Evolutionary conservation across 352 stramenopile species (phyloP), one percentile per base, ranked within the genome.

Genomic region (Globisporangium barbulae): DNA sequence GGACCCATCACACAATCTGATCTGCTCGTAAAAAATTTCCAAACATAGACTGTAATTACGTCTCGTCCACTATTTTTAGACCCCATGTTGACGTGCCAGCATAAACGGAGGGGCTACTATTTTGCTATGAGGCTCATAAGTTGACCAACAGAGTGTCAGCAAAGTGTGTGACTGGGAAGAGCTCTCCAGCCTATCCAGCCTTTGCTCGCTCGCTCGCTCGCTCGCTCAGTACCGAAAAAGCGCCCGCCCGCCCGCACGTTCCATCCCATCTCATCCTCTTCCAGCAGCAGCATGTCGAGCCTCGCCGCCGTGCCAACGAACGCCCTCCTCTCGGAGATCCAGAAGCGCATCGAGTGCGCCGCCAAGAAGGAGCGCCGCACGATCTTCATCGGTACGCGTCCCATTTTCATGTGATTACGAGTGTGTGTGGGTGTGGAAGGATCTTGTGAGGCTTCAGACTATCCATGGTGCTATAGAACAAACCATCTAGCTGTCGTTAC

Each of bases 341-440:
- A 97, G 82, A 95, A 93, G 74, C 87, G 92, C 69, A 87, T 98
- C 41, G 84, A 97, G 47, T 98, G 94, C 73, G 78, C 83, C 49
- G 73, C 77, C 68, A 98, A 98, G 79, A 96, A 96, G 79, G 91
- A 98, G 77, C 95, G 92, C 67, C 88, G 91, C 66, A 97, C 91
- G 37, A 97, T 98, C 68, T 97, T 98, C 67, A 97, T 98, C 69
- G 93, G 93, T 95, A 47, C 41, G 72, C 71, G 78, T 73, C 35
- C 4, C 25, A 2, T 2, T 31, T 58, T 48, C 12, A 28, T 41
- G 22, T 49, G 10, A 59, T 49, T n/a, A 21, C 15, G 15, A 8
- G 10, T 28, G 25, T 31, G n/a, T 41, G 2, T 50, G 22, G 3
- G 0, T 33, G 25, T 21, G 25, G 25, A 31, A 19, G 25, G 39